Base-by-base conservation (phyloP, 2,329 filamentous ascomycete genomes). In the Arthrocladium fulminans region DNA sequence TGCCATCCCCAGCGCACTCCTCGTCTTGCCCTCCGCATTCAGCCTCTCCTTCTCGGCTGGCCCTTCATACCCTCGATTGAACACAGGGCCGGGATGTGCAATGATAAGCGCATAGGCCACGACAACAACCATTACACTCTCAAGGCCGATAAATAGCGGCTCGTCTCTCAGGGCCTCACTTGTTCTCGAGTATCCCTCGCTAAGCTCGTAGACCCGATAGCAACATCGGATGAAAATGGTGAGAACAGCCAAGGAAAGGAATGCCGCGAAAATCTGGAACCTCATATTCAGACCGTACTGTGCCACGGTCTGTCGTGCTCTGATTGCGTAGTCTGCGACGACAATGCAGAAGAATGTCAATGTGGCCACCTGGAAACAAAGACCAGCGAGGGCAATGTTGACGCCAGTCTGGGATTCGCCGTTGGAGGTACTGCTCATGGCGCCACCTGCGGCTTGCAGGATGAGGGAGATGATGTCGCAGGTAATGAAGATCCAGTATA, bases 161-260 rank as follows among this genome's bases (percentile, higher is more conserved):
- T 82, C 69, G 30, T 74, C 63, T 27, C 59, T 63, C 61, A 82
- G 81, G 56, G 86, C 62, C 19, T 70, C 63, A 0, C 81, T 80
- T 2, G 60, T 63, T 8, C 49, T 29, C 13, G 46, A 45, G 30
- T 57, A 57, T 3, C 55, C 55, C 45, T 75, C 69, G 53, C 73
- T 76, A 54, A 86, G 65, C 70, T 86, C 82, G 0, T 76, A 77
- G 19, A 84, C 76, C 47, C 83, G 75, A 63, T 80, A 86, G 35
- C 80, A 74, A 54, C 75, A 80, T 7, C 83, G 71, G 57, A 77
- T 76, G 52, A 85, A 76, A 58, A 86, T 79, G 56, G 73, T 74
- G 10, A 83, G 45, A n/a, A 80, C 81, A 2, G 79, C 73, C 2
- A 83, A 61, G 1, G 66, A 61, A 15, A 84, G 68, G 9, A 74